Base-by-base conservation (phyloP, 768 basidiomycete genomes). In the Boletus huronensis region DNA sequence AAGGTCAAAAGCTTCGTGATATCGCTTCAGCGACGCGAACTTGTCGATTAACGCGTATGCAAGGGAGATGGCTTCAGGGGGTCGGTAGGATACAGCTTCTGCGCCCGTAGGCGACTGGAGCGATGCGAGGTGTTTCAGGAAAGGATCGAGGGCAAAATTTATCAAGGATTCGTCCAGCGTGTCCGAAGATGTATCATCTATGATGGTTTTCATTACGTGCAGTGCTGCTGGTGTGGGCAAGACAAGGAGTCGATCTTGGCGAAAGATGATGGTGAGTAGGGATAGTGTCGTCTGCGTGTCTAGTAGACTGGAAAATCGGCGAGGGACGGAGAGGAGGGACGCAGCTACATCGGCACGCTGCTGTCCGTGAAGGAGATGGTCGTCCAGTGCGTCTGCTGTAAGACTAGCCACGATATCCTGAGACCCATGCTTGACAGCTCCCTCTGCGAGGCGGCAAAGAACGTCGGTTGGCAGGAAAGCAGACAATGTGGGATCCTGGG, bases 41-140 rank as follows among this genome's bases (percentile, higher is more conserved):
- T 72, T 73, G 45, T 76, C 69, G n/a, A 79, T 57, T 40, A 81
- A 64, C 31, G 58, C 57, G 58, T 81, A 85, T 8, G 80, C 64
- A 11, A 70, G 59, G 46, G 69, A 72, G 25, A 78, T 69, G 25
- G 74, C 51, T 13, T 55, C 47, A 3, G 79, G 72, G 3, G 79
- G 78, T 41, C 54, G 59, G 58, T 76, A 75, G n/a, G 64, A 66
- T 39, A 75, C 63, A n/a, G 67, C 58, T 38, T 53, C 52, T 26
- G 65, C 58, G 3, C 67, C 69, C n/a, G 57, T 47, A 17, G 74
- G 74, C 7, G 52, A 63, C 5, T 50, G 55, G 43, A 67, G 52
- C 10, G 57, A 43, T 55, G 50, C 47, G 38, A 74, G 62, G 48
- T 62, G 66, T 38, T 60, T 32, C 50, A 70, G 50, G 48, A 80